Percentiles rank a stretch among this genome's conserved stretches.
Conservation (phyloP, 2,329 filamentous ascomycete genomes). For the Sclerotinia sclerotiorum region DNA sequence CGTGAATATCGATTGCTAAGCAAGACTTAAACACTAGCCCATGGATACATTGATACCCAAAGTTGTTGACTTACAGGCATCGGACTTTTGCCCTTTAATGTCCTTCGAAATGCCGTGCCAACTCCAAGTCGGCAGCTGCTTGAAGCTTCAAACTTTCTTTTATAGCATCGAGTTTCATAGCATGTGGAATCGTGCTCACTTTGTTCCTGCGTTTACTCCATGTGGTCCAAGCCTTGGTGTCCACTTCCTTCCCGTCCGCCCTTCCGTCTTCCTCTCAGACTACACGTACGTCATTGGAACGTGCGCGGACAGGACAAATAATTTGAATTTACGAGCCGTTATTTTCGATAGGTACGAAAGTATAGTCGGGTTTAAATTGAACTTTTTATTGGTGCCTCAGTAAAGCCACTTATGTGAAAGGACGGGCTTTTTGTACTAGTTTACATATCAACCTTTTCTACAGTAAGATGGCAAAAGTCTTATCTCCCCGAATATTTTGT, state of each 20-base stretch:
- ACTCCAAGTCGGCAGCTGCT: not conserved
- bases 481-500: not conserved
- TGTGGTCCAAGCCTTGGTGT: not conserved
- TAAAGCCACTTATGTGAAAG: not conserved
- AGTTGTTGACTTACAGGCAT: too few relatives aligned
- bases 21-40: not conserved
- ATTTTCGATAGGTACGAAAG: not conserved
- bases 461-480: not conserved
- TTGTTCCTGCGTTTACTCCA: not conserved
- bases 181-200: not conserved
- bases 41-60: not conserved
- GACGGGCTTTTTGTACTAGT: not conserved
- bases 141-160: not conserved
- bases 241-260: not conserved
- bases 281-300: not conserved
- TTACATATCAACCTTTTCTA: not conserved
- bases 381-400: not conserved
- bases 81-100: too few relatives aligned
- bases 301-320: not conserved
- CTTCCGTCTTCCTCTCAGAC: constrained; percentile 1
- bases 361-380: not conserved
- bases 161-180: not conserved
- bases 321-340: not conserved
- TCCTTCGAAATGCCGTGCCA: too few relatives aligned
- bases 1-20: not conserved